Base-by-base conservation (phyloP, 371 early-diverging fungal species). In the Lichtheimia hyalospora region DNA sequence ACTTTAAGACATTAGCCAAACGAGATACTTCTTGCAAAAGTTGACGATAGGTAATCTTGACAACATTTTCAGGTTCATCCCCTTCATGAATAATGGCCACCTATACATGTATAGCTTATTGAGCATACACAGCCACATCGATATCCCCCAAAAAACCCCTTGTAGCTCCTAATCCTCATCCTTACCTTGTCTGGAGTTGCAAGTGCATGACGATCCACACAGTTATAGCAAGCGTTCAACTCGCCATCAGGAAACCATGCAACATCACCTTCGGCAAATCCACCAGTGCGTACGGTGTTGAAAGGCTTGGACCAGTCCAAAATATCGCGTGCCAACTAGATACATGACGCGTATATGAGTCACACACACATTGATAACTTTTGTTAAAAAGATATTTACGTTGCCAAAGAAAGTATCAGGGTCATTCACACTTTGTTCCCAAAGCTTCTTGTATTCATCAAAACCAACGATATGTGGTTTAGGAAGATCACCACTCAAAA, bases 161-260 rank as follows among this genome's bases (percentile, higher is more conserved):
- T 34, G 5, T 34, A 8, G 10, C 10, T 34, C 34, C 34, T 34
- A 8, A 34, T 34, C 34, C 6, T 34, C 34, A 8, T 34, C 34
- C 44, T 16, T 67, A 79, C 81, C 75, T 83, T 82, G 66, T 84
- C 70, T 21, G 93, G 92, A 50, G 83, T 82, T 34, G 74, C 54
- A 40, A 78, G 52, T 24, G 94, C 97, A 79, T 97, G 96, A 49
- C 98, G 92, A 71, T 99, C 99, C 18, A 99, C 90, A 77, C 96
- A 95, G 83, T 98, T 99, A 82, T 94, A 95, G 34, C 90, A 86
- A n/a, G 93, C 95, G 74, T 99, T 99, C 59, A 98, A 73, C 68
- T 90, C 81, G 43, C 99, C 99, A 53, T 92, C 95, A 20, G 84
- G 76, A 82, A 98, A 99, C 97, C 98, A 99, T 53, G 89, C 86